phyloP scores from a whole-genome alignment of 768 basidiomycete species.

The Phlebiopsis flavidoalba region DNA sequence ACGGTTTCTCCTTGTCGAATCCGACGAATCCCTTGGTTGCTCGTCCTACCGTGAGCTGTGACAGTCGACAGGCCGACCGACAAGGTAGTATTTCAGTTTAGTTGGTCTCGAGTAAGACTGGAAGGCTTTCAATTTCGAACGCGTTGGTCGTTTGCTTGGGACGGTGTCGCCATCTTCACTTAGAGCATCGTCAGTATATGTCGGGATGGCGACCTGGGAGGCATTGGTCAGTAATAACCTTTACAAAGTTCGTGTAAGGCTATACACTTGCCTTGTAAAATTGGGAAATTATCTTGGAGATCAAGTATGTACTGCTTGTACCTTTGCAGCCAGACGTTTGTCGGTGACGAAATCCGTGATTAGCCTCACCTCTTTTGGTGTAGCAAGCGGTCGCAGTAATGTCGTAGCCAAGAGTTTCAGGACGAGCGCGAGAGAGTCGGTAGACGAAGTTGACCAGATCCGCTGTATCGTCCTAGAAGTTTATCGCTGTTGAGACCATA shows the following conservation, averaged over 20 bases:
- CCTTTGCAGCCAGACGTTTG: background rate
- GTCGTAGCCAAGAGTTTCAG: background rate
- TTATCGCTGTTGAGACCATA: background rate
- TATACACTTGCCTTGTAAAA: background rate
- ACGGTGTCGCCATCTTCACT: too few species aligned
- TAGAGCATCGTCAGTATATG: too few species aligned
- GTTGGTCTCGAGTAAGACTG: background rate
- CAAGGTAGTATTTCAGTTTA: background rate
- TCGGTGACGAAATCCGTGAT: background rate
- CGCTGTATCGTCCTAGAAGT: background rate
- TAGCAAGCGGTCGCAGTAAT: background rate
- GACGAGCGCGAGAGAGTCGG: background rate
- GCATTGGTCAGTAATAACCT: too few species aligned
- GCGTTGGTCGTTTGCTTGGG: too few species aligned
- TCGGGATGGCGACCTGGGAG: too few species aligned
- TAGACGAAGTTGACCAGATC: background rate
- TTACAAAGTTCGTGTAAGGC: background rate
- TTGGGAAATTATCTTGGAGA: background rate
- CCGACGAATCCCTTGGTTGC: conserved; percentile 8
- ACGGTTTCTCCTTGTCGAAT: background rate
- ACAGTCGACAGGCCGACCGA: background rate
- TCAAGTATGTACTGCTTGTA: background rate
- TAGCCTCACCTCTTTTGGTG: background rate
- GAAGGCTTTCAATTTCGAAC: too few species aligned
- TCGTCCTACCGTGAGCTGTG: conserved; percentile 4